These are phyloP conservation scores for Tetragonia tetragonoides DNA, from an alignment of 148 eudicot genomes.

Conservation along the genomic window DNA sequence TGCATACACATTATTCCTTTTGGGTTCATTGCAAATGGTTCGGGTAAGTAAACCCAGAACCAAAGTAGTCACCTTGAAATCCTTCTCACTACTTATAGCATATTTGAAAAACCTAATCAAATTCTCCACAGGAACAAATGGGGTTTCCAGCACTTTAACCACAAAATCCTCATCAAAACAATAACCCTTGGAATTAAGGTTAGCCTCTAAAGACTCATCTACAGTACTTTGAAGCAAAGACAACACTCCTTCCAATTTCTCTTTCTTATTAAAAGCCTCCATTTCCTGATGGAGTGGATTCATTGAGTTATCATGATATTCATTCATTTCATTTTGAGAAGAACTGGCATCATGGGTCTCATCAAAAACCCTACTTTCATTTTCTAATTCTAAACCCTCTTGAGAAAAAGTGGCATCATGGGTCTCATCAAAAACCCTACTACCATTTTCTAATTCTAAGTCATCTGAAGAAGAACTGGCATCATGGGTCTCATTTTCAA, in stretches of 20 bases:
- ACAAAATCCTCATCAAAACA: constrained; percentile 54
- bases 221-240: constrained; percentile 60
- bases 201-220: constrained; percentile 46
- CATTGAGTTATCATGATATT: constrained; percentile 17
- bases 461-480: constrained; percentile 28
- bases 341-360: constrained; percentile 22
- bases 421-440: constrained; percentile 19
- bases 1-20: constrained; percentile 46
- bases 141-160: constrained; percentile 53
- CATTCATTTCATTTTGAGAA: constrained; percentile 16
- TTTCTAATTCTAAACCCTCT: neutral
- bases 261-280: constrained; percentile 33
- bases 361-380: constrained; percentile 8
- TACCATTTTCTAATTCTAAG: constrained; percentile 11
- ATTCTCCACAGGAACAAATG: constrained; percentile 48
- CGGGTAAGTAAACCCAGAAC: constrained; percentile 43
- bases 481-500: constrained; percentile 29
- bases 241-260: constrained; percentile 47
- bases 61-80: constrained; percentile 28
- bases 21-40: constrained; percentile 33
- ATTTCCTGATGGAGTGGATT: constrained; percentile 8
- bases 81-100: constrained; percentile 37
- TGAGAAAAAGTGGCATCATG: constrained; percentile 18
- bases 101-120: constrained; percentile 62
- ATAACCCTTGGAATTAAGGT: constrained; percentile 45